These are phyloP conservation scores for Glycyrrhiza uralensis DNA, from an alignment of 306 rosid species.

Conservation along the genomic window DNA sequence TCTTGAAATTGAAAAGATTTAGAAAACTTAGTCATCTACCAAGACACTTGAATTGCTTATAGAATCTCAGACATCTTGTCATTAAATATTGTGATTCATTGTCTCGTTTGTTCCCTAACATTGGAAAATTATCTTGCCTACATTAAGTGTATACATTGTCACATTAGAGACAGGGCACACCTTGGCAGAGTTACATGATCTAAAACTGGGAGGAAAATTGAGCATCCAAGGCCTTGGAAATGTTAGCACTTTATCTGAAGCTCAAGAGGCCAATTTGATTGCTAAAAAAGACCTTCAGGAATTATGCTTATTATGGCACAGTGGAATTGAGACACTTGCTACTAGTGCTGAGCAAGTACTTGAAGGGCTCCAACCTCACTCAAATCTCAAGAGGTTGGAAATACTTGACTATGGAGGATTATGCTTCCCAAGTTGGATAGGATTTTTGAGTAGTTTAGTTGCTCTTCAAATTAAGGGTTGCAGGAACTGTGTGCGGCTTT, in stretches of 20 bases:
- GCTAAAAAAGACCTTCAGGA: not conserved
- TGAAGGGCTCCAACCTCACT: not conserved
- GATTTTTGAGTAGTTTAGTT: not conserved
- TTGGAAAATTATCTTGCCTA: not conserved
- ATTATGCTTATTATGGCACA: constrained; percentile 3
- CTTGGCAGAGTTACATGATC: not conserved
- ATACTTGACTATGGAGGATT: not conserved
- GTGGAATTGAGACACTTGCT: too few relatives aligned
- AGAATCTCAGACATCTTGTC: constrained; percentile 15
- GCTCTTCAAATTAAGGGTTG: not conserved
- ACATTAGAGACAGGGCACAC: not conserved
- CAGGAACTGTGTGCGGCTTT: not conserved
- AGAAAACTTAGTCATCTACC: not conserved
- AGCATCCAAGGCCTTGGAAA: not conserved
- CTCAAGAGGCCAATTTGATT: not conserved
- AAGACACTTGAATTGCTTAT: not conserved
- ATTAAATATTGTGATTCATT: not conserved
- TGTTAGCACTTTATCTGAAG: not conserved
- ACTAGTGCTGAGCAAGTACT: not conserved
- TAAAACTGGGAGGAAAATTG: not conserved
- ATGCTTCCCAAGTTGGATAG: not conserved
- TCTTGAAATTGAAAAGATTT: not conserved
- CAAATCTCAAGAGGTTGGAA: not conserved
- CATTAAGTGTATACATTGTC: not conserved
- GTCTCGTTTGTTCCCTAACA: not conserved